Conservation (phyloP, 441 rosid genomes). For the Gossypium aridum region DNA sequence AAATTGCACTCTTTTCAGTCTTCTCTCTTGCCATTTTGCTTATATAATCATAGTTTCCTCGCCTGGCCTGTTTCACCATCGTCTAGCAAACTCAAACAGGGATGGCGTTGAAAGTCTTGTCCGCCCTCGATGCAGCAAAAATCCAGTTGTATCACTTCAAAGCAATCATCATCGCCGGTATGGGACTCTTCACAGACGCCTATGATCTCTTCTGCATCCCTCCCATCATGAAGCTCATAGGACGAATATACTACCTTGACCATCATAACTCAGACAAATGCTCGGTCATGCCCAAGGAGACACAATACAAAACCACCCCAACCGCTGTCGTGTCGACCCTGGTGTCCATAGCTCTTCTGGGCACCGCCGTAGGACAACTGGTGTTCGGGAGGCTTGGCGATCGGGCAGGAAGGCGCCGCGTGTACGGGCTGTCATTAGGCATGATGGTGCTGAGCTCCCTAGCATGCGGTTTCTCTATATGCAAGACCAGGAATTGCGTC, state of each 20-base stretch:
- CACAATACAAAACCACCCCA: neutral
- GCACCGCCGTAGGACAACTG: constrained; percentile 54
- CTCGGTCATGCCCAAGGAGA: neutral
- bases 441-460: constrained; percentile 54
- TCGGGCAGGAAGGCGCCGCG: constrained; percentile 42
- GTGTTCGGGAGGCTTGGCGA: constrained; percentile 67
- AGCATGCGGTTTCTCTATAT: constrained; percentile 60
- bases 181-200: constrained; percentile 80
- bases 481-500: neutral
- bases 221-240: constrained; percentile 43
- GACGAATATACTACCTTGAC: constrained; percentile 42
- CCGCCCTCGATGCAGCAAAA: constrained; percentile 54
- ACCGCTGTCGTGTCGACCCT: neutral
- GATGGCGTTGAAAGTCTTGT: constrained; percentile 39
- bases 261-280: neutral
- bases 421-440: constrained; percentile 54
- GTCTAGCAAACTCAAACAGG: neutral
- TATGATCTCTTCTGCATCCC: constrained; percentile 79
- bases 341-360: constrained; percentile 35
- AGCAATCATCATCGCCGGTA: constrained; percentile 75
- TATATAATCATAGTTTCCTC: neutral
- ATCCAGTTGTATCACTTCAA: constrained; percentile 71
- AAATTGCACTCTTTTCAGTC: neutral
- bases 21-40: no score
- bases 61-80: neutral